A percentile compares a stretch with the other conserved stretches of the same genome.
Evolutionary conservation across 1,139 yeast genomes (phyloP).

Genomic region (Debaryomyces psychrophilus): DNA sequence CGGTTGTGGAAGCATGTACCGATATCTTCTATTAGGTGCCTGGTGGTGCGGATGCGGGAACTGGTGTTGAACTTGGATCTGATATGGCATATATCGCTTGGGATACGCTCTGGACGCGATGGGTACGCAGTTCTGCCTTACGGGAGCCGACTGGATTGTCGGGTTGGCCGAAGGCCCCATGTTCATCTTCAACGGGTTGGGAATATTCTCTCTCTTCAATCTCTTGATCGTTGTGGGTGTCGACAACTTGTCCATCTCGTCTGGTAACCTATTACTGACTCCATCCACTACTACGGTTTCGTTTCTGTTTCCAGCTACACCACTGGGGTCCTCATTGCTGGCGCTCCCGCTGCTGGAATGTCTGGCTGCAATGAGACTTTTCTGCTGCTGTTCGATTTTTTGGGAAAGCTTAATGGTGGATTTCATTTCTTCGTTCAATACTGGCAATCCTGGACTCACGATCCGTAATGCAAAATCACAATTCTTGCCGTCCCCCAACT

Average conservation of each 20-base stretch:
- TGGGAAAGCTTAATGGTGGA: slow-evolving; percentile 49
- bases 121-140: slow-evolving; percentile 21
- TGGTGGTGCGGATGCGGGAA: slow-evolving; percentile 10
- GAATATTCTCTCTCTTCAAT: slow-evolving; percentile 47
- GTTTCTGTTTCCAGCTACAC: background rate
- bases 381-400: slow-evolving; percentile 52
- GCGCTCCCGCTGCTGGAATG: slow-evolving; percentile 14
- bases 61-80: slow-evolving; percentile 16
- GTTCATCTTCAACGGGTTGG: slow-evolving; percentile 40
- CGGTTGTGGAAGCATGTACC: slow-evolving; percentile 7
- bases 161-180: slow-evolving; percentile 30
- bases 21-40: slow-evolving; percentile 3
- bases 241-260: slow-evolving; percentile 27
- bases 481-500: slow-evolving; percentile 14
- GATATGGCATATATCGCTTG: slow-evolving; percentile 11
- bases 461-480: slow-evolving; percentile 39
- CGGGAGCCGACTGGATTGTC: slow-evolving; percentile 50
- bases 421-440: slow-evolving; percentile 49
- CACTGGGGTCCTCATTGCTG: slow-evolving; percentile 14
- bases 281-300: slow-evolving; percentile 9
- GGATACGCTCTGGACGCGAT: slow-evolving; percentile 6
- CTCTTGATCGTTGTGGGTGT: slow-evolving; percentile 27
- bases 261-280: slow-evolving; percentile 8
- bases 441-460: slow-evolving; percentile 54
- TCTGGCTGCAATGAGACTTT: slow-evolving; percentile 48